Base-by-base conservation (phyloP, 352 stramenopile genomes). In the Phytopythium vexans region DNA sequence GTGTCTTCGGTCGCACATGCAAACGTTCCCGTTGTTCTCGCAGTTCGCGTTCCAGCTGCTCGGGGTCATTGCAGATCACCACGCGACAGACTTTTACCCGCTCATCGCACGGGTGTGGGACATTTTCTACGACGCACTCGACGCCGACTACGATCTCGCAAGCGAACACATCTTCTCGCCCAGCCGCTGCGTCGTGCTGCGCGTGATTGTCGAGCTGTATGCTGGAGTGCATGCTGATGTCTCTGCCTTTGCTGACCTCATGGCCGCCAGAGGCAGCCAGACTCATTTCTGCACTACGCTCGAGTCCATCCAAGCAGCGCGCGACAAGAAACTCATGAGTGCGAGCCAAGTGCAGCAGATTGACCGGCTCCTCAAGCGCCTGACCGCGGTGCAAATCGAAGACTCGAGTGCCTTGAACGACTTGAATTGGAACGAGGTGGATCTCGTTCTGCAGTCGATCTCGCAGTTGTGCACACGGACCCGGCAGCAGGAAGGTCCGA, bases 21-120 rank as follows among this genome's bases (percentile, higher is more conserved):
- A 39, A 9, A 50, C 72, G 3, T 57, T 81, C 37, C 49, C 63
- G 5, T 56, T 60, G 1, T 70, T 82, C 32, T 75, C 75, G 39
- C 62, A 72, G 15, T 86, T 88, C 48, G 35, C 89, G 15, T 85
- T 92, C 57, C 74, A 89, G 27, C 67, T 89, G n/a, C 52, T 92
- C 10, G 65, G 77, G 7, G 70, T 85, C 1, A 85, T 92, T 41
- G 70, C 65, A 4, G 67, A 70, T 12, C 77, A 89, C 58, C 78
- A 88, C 15, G 72, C 82, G 15, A 69, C 65, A 10, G 82, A 89
- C 51, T 92, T 92, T 44, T 68, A 79, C n/a, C 66, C 71, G 43
- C 66, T 91, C 6, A 66, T 89, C 0, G 59, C 70, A 6, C 66
- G 77, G 31, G 57, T 69, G 0, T 74, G 79, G 54, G 69, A 73